Evolutionary conservation across 2,329 filamentous ascomycete species (phyloP).

Genomic region (Colletotrichum sp.): DNA sequence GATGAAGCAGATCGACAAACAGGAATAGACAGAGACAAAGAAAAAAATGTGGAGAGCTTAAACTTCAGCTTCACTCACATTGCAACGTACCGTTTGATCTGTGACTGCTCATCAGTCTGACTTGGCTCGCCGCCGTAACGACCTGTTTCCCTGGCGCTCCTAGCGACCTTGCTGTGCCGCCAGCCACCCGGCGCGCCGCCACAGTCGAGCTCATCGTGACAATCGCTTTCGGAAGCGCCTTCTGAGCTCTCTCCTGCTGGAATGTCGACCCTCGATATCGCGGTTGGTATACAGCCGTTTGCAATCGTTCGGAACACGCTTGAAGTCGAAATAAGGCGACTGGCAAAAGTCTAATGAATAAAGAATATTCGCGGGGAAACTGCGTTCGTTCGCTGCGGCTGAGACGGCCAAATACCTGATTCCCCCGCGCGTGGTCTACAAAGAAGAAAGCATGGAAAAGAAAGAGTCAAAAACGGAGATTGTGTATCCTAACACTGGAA

Average conservation of each 20-base stretch:
- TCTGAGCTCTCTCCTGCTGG: neutral
- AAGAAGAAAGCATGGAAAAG: neutral
- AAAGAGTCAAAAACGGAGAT: neutral
- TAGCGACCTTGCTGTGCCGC: conserved; percentile 5
- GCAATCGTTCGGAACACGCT: neutral
- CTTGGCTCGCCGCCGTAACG: neutral
- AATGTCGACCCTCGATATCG: neutral
- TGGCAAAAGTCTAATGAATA: neutral
- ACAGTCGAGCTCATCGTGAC: conserved; percentile 29
- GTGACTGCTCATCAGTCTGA: conserved; percentile 13
- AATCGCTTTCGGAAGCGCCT: neutral
- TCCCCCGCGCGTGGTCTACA: neutral
- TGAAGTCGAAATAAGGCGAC: neutral
- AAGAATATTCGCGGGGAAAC: neutral
- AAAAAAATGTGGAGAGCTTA: neutral
- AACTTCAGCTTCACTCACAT: neutral
- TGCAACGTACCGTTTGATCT: conserved; percentile 14
- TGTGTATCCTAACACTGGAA: neutral
- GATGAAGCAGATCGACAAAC: neutral
- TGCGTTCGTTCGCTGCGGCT: neutral
- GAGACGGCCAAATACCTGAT: neutral
- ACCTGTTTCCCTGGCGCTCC: neutral
- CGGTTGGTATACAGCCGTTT: neutral
- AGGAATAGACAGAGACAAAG: neutral
- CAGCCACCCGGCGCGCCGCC: neutral